A percentile compares a stretch with the other conserved stretches of the same genome.
Evolutionary conservation across 2,329 filamentous ascomycete genomes (phyloP).

Genomic region (Aspergillus costaricaensis): DNA sequence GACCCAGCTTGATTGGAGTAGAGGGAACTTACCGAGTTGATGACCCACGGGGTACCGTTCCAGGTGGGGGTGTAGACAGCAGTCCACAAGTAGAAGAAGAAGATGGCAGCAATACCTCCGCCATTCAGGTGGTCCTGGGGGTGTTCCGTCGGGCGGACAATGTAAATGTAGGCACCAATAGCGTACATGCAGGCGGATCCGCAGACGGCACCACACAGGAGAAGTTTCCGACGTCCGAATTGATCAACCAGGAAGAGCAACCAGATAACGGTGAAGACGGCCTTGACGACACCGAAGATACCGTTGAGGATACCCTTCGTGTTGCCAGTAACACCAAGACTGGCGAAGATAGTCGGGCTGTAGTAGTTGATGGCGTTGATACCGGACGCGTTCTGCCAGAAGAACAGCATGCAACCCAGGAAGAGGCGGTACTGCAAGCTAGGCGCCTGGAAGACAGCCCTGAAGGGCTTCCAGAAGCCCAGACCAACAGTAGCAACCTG

Average conservation of each 20-base stretch:
- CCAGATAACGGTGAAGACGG: constrained; percentile 66
- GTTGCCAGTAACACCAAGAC: constrained; percentile 22
- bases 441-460: constrained; percentile 53
- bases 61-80: constrained; percentile 70
- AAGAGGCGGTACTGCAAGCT: constrained; percentile 72
- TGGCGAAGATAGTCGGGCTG: constrained; percentile 66
- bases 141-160: constrained; percentile 34
- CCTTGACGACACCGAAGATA: constrained; percentile 77
- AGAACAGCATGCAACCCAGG: constrained; percentile 71
- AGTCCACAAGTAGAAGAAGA: constrained; percentile 75
- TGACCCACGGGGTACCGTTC: constrained; percentile 75
- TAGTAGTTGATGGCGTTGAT: constrained; percentile 85
- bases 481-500: constrained; percentile 63
- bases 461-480: constrained; percentile 74
- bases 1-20: background rate
- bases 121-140: constrained; percentile 25
- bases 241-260: constrained; percentile 68
- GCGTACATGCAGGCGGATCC: constrained; percentile 50
- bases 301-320: constrained; percentile 43
- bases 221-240: constrained; percentile 61
- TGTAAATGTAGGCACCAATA: constrained; percentile 37
- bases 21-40: constrained; percentile 54
- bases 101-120: constrained; percentile 48
- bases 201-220: constrained; percentile 64
- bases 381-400: constrained; percentile 75